Evolutionary conservation across 208 protist species (phyloP), one percentile per base, ranked within the genome.

Genomic region (Giardia duodenalis): DNA sequence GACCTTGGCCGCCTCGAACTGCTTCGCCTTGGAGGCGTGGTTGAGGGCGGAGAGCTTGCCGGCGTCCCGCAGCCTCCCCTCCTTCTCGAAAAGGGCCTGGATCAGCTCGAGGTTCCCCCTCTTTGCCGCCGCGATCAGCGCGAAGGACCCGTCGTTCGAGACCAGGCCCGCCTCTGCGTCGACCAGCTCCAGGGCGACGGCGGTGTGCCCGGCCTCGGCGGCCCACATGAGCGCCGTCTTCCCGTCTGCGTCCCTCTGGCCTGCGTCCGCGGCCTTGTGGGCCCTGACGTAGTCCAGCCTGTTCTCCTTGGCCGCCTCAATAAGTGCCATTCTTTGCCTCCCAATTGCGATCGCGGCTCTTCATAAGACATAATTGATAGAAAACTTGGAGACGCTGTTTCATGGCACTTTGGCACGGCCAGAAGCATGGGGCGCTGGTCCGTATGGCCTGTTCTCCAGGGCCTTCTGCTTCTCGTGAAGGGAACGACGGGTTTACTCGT

Each of bases 201-300:
- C 30, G 19, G 57, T 76, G 57, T 76, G 57, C 57, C 30, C 30
- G 57, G 10, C 30, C 57, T 76, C 57, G 57, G 57, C 57, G 10
- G 57, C 57, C 57, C 57, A 76, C 57, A 76, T 76, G 57, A 76
- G 57, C 57, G 57, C 57, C 57, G 57, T 76, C 57, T 76, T 76
- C 19, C 57, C 57, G 57, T 10, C 57, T 39, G 10, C 57, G 57
- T 76, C 57, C 19, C 10, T 30, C 19, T 39, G 57, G 10, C 57
- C 19, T 10, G 57, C 57, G 19, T 76, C 57, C 30, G 19, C 57
- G 10, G 10, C 57, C 19, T 39, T 10, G 10, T 39, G 30, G 57
- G 57, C 57, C 57, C 19, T 30, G 57, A 76, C 57, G 19, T 76
- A 39, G 57, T 10, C 57, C 57, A 39, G 19, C 19, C 30, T 30